These are phyloP conservation scores for Aspergillus coremiiformis DNA, from an alignment of 495 filamentous ascomycete species.

Conservation along the genomic window DNA sequence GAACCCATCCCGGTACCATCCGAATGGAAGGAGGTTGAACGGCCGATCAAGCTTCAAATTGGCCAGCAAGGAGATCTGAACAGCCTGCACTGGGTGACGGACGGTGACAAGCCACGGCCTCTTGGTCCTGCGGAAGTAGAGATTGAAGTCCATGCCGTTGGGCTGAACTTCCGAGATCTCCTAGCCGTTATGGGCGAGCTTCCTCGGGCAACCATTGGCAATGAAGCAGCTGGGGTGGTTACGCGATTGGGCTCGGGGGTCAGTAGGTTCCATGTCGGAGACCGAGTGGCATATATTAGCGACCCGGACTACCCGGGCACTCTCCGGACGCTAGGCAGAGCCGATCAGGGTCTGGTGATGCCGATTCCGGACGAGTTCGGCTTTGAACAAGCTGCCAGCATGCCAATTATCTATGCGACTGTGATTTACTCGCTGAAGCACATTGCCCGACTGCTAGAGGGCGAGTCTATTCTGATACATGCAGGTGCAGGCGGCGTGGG, in stretches of 20 bases:
- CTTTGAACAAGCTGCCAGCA: slow-evolving; percentile 44
- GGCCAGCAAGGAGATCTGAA: not conserved
- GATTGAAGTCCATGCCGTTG: slow-evolving; percentile 22
- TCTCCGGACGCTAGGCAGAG: slow-evolving; percentile 18
- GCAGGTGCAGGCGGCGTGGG: slow-evolving; percentile 19
- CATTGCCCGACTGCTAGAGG: slow-evolving; percentile 9
- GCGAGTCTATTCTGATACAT: slow-evolving; percentile 23
- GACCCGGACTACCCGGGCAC: slow-evolving; percentile 27
- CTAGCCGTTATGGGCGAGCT: slow-evolving; percentile 33
- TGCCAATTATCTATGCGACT: slow-evolving; percentile 20
- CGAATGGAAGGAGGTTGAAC: not conserved
- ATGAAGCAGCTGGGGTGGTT: slow-evolving; percentile 29
- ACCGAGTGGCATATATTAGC: slow-evolving; percentile 42
- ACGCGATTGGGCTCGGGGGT: slow-evolving; percentile 38
- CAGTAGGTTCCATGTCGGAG: slow-evolving; percentile 39
- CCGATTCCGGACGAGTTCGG: slow-evolving; percentile 38
- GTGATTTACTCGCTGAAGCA: slow-evolving; percentile 19
- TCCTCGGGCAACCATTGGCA: slow-evolving; percentile 16
- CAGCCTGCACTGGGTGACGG: not conserved
- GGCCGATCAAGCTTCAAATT: not conserved
- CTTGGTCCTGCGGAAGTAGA: slow-evolving; percentile 9
- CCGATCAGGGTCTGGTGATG: slow-evolving; percentile 16
- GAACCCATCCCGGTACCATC: not conserved
- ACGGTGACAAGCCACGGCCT: not conserved
- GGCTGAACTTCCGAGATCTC: slow-evolving; percentile 35